Evolutionary conservation across 2,329 filamentous ascomycete species (phyloP), one percentile per base, ranked within the genome.

Genomic region (Bipolaris zeicola): DNA sequence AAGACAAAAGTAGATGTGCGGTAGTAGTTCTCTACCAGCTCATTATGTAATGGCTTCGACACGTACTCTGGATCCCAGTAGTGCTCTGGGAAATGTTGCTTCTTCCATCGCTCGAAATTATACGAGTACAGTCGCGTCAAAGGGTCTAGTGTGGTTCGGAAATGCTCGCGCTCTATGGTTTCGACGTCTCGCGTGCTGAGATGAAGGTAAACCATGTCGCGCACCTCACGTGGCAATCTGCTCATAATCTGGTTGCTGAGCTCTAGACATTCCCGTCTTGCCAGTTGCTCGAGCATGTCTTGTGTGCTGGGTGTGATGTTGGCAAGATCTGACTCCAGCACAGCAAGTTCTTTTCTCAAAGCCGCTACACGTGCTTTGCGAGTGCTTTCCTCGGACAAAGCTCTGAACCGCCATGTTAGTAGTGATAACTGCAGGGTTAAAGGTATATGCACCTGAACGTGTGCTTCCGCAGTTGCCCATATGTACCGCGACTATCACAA

Each of bases 1-100:
- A 68, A 68, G 1, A 63, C 16, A 22, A 68, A 68, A 0, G 55
- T 64, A 0, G 61, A 64, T 1, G 58, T 67, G n/a, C 52, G 59
- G 10, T 64, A 65, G 47, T 68, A 63, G 18, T 60, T 64, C 5
- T 67, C 60, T 1, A 55, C 50, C 2, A 68, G 48, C 38, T 68
- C 65, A 3, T 41, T 52, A 13, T 57, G 51, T 3, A 66, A 62
- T 0, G 31, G 33, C 1, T 39, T 4, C 0, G 57, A 52, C 0
- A 64, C 58, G 16, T 62, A 64, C 0, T 52, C 33, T 1, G 39
- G 37, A 8, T 55, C 34, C 64, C 65, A 67, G 46, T 60, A 67
- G 39, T 67, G 61, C 20, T 60, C 55, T 0, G 64, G 63, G 10
- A 64, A 65, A 16, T 66, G 62, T 7, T 51, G 37, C 0, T 48